Evolutionary conservation across 805 yeast species (phyloP), one percentile per base, ranked within the genome.

Genomic region (Dipodascopsis tothii): DNA sequence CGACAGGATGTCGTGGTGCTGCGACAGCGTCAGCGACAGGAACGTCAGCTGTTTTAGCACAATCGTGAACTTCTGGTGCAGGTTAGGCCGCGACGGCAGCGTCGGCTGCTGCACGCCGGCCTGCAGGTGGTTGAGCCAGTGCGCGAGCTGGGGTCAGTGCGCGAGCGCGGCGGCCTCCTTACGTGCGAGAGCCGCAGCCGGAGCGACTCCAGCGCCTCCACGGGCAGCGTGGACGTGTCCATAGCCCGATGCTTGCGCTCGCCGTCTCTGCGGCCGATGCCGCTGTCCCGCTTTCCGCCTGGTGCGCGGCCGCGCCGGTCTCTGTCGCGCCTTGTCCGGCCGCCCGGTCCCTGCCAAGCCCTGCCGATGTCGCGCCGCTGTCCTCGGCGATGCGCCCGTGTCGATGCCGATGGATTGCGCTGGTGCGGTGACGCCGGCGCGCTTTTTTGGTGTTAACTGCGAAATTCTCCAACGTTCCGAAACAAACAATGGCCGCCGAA

Each of bases 31-130:
- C 4, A 74, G 64, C 0, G 94, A 77, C n/a, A 90, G 73, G 2
- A 95, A 80, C 35, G 76, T 75, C 36, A 90, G 66, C 60, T 92
- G 97, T 14, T 95, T 83, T 25, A 88, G 62, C 5, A 86, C 74
- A 21, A 88, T 85, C 54, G 79, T 84, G 56, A 86, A 77, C 62
- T 90, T 97, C 48, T 81, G 79, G 57, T 84, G 96, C 18, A 90
- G 65, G 2, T 83, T 78, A 16, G 79, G 78, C 75, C 77, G 74
- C 51, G 4, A 54, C 60, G 19, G 37, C 16, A 33, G 42, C 3
- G 38, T 21, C 19, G 50, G 48, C 20, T 50, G 55, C 33, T 39
- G 50, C 19, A 45, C 46, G n/a, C 30, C 49, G 23, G 50, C 41
- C 17, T 39, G 53, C 11, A 41, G 44, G 7, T 43, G 43, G 23